Evolutionary conservation across 2,329 filamentous ascomycete species (phyloP), one percentile per base, ranked within the genome.

Genomic region (Sporothrix curviconia): DNA sequence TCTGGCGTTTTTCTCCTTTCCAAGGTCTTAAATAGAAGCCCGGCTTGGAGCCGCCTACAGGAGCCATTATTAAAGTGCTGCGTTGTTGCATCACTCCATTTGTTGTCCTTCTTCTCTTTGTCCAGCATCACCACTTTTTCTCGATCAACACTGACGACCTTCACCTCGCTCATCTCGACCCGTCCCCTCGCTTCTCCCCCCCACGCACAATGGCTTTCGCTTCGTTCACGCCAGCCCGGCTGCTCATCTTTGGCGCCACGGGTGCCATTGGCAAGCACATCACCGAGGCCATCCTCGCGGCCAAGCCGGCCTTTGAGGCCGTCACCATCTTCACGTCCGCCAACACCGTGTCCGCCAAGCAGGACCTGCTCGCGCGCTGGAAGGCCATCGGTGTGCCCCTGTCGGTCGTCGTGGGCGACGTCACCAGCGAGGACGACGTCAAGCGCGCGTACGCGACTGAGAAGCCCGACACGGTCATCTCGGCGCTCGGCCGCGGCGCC

Each of bases 391-490:
- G 77, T 58, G 78, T 78, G 15, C 72, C 79, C 58, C 78, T 78
- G 24, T 74, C 80, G 9, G 72, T 87, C 6, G 71, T 84, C 19
- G 72, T 79, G 0, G 84, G 83, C 22, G 75, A 84, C 64, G 64
- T 85, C 6, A 72, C 71, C 2, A 78, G 75, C 24, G 74, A 78
- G 24, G 66, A 71, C 11, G 79, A 83, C 55, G 72, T 87, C 2
- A 68, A 71, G 17, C 72, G 74, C n/a, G 83, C 84, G 2, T 87
- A 82, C 62, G 64, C 76, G 62, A 75, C 76, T 4, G 59, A 77
- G 77, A 72, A 50, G 32, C 78, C 85, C 63, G 83, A 89, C 67
- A 88, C 85, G 0, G 75, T 89, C 42, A 71, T 89, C 50, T 85
- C 80, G 19, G 81, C 81, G 2, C 75, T 89, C 1, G 86, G 86